These are phyloP conservation scores for Russula ochroleuca DNA, from an alignment of 768 basidiomycete species.

Conservation along the genomic window DNA sequence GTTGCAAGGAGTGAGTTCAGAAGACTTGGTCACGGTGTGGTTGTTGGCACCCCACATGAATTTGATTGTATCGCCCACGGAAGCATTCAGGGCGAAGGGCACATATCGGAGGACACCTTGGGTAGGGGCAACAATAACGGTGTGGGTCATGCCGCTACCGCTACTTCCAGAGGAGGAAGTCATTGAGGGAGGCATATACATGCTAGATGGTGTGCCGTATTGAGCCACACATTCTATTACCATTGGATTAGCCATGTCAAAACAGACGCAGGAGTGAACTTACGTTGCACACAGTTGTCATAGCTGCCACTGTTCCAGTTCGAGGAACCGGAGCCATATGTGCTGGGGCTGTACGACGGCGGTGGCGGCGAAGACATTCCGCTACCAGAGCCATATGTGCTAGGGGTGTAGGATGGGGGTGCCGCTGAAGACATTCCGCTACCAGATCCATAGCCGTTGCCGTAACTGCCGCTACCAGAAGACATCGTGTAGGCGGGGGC, in stretches of 20 bases:
- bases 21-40: constrained; percentile 82
- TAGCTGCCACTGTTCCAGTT: constrained; percentile 57
- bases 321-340: constrained; percentile 58
- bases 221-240: constrained; percentile 58
- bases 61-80: constrained; percentile 69
- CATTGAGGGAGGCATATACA: constrained; percentile 32
- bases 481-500: constrained; percentile 34
- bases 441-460: not conserved
- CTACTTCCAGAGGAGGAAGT: constrained; percentile 32
- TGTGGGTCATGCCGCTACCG: constrained; percentile 60
- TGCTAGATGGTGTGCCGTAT: constrained; percentile 43
- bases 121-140: constrained; percentile 72
- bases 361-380: too few species aligned
- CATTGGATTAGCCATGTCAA: not conserved
- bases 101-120: constrained; percentile 73
- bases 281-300: constrained; percentile 67
- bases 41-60: constrained; percentile 76
- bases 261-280: constrained; percentile 32
- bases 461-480: constrained; percentile 6
- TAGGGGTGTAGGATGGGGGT: too few species aligned
- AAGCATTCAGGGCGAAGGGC: constrained; percentile 71
- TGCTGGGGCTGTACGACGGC: too few species aligned
- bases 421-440: too few species aligned
- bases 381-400: too few species aligned
- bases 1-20: constrained; percentile 66